A percentile compares a stretch with the other conserved stretches of the same genome.
Conservation (phyloP, 176 grass and related monocot species). For the Oryza glumipatula region DNA sequence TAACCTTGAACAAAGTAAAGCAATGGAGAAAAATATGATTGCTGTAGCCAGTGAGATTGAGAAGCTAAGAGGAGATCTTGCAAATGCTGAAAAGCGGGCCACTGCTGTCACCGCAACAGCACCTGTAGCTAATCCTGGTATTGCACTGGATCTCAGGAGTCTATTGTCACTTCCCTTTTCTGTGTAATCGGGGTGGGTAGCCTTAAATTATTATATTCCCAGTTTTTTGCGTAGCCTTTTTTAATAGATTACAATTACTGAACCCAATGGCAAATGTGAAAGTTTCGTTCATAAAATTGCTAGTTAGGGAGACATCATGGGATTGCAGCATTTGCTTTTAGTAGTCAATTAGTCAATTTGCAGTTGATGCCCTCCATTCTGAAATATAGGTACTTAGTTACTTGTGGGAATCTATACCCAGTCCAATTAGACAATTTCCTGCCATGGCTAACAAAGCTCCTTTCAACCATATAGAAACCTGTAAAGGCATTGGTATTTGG, state of each 20-base stretch:
- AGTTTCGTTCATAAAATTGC: conserved; percentile 16
- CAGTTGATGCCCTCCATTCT: not conserved
- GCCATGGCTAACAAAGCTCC: not conserved
- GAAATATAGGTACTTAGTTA: not conserved
- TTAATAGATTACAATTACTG: not conserved
- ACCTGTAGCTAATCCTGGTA: conserved; percentile 75
- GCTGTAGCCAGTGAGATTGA: conserved; percentile 79
- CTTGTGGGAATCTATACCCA: not conserved
- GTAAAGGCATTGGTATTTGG: not conserved
- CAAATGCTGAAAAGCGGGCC: conserved; percentile 69
- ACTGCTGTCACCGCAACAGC: conserved; percentile 47
- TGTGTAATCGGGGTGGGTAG: not conserved
- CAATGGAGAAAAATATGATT: conserved; percentile 84
- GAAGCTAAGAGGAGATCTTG: conserved; percentile 75
- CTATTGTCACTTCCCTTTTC: conserved; percentile 20
- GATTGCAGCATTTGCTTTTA: conserved; percentile 20
- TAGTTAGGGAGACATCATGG: conserved; percentile 23
- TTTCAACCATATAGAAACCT: not conserved
- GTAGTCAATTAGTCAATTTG: not conserved
- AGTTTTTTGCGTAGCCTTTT: not conserved
- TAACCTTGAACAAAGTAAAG: conserved; percentile 80
- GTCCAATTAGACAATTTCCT: conserved; percentile 23
- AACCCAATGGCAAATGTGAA: not conserved
- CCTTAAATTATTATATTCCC: not conserved
- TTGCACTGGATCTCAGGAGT: conserved; percentile 26